A percentile compares a stretch with the other conserved stretches of the same genome.
Evolutionary conservation across 2,329 filamentous ascomycete genomes (phyloP).

Genomic region (Byssochlamys sp.): DNA sequence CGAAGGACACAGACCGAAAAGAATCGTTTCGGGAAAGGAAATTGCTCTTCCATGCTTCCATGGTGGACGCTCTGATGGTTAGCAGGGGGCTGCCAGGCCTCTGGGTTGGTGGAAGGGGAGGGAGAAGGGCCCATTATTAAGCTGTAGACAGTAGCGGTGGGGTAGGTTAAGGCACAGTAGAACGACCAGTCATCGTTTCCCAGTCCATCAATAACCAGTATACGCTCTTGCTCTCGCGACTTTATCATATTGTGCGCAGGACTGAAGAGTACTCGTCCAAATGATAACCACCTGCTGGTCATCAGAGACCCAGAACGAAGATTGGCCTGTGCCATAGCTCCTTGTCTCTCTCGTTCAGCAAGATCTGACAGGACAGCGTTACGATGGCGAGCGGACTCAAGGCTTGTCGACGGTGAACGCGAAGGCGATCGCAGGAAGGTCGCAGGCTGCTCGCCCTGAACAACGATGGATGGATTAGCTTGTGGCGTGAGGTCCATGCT

Average conservation of each 20-base stretch:
- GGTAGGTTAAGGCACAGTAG: constrained; percentile 42
- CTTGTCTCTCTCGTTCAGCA: constrained; percentile 34
- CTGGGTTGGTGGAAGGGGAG: constrained; percentile 26
- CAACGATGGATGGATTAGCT: constrained; percentile 13
- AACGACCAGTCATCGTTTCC: constrained; percentile 46
- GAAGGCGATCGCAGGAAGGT: constrained; percentile 18
- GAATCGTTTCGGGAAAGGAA: constrained; percentile 40
- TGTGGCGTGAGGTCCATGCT: constrained; percentile 13
- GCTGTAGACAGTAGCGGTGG: constrained; percentile 37
- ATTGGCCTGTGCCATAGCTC: constrained; percentile 34
- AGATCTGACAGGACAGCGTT: constrained; percentile 29
- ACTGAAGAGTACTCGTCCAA: constrained; percentile 42
- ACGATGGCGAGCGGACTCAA: constrained; percentile 21
- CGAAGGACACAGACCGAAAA: constrained; percentile 39
- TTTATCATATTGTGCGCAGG: constrained; percentile 40
- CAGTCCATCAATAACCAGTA: constrained; percentile 41
- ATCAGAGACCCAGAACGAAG: constrained; percentile 42
- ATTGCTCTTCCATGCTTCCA: constrained; percentile 28
- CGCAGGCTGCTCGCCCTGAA: constrained; percentile 14
- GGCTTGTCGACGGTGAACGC: constrained; percentile 13
- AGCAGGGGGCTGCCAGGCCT: constrained; percentile 33
- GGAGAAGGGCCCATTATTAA: constrained; percentile 28
- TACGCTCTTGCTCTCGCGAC: constrained; percentile 30
- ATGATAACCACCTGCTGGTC: constrained; percentile 43
- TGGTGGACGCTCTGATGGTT: constrained; percentile 38